phyloP scores from a whole-genome alignment of 2,329 filamentous ascomycete genomes.

The Verticillium nubilum region DNA sequence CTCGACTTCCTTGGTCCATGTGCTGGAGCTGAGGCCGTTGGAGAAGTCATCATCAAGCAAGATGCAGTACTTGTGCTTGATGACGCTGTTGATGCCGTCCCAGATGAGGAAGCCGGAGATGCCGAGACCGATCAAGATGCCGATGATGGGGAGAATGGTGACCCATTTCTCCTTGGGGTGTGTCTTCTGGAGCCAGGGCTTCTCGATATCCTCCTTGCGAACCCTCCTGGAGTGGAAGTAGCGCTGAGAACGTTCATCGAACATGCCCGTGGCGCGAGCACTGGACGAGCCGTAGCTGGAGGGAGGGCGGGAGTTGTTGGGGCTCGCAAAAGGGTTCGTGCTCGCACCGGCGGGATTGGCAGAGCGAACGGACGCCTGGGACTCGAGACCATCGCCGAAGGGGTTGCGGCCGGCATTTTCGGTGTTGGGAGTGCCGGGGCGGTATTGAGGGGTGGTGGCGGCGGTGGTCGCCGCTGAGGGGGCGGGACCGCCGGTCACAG shows the following conservation, averaged over 20 bases:
- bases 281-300: slow-evolving; percentile 43
- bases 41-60: slow-evolving; percentile 64
- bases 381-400: slow-evolving; percentile 33
- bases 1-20: slow-evolving; percentile 73
- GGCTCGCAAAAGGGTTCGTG: slow-evolving; percentile 42
- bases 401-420: slow-evolving; percentile 29
- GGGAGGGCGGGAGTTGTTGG: slow-evolving; percentile 35
- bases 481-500: slow-evolving; percentile 16
- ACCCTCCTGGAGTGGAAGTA: slow-evolving; percentile 74
- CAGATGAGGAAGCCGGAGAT: slow-evolving; percentile 69
- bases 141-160: slow-evolving; percentile 70
- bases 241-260: slow-evolving; percentile 35
- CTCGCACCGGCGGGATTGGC: slow-evolving; percentile 18
- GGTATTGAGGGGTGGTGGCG: slow-evolving; percentile 29
- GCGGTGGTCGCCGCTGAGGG: slow-evolving; percentile 31
- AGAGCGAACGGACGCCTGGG: slow-evolving; percentile 20
- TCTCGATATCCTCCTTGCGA: slow-evolving; percentile 66
- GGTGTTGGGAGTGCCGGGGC: slow-evolving; percentile 35
- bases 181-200: slow-evolving; percentile 69
- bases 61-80: slow-evolving; percentile 68
- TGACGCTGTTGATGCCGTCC: slow-evolving; percentile 66
- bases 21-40: slow-evolving; percentile 42
- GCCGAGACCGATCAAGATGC: slow-evolving; percentile 62
- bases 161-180: slow-evolving; percentile 83
- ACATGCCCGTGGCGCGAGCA: slow-evolving; percentile 24